Conservation (phyloP, 2,329 filamentous ascomycete genomes). For the Hypoxylon sp. region DNA sequence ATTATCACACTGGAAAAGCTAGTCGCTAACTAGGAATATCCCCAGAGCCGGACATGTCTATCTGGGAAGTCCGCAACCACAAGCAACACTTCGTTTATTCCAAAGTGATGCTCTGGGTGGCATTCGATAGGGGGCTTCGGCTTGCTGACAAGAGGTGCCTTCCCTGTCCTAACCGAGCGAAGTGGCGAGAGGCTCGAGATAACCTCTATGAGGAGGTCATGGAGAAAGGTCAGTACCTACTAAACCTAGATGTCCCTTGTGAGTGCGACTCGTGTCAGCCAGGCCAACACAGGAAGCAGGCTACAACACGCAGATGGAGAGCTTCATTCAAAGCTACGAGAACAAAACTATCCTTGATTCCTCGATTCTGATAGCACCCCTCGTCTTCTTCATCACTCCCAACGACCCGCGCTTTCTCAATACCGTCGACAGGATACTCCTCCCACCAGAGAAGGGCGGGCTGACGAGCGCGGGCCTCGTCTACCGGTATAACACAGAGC, state of each 20-base stretch:
- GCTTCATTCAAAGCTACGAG: conserved; percentile 83
- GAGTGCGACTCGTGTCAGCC: not conserved
- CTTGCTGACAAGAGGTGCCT: conserved; percentile 81
- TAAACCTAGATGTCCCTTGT: not conserved
- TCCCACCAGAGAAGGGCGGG: conserved; percentile 79
- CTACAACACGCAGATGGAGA: conserved; percentile 76
- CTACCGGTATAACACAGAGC: conserved; percentile 78
- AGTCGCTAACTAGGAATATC: conserved; percentile 28
- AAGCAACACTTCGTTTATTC: conserved; percentile 84
- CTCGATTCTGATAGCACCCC: conserved; percentile 79
- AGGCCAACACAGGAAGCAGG: conserved; percentile 56
- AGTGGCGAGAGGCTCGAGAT: conserved; percentile 77
- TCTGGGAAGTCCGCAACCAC: conserved; percentile 82
- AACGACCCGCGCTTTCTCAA: conserved; percentile 81
- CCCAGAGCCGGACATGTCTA: conserved; percentile 79
- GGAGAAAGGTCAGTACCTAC: conserved; percentile 67
- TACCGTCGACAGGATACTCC: conserved; percentile 78
- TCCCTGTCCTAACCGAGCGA: conserved; percentile 75
- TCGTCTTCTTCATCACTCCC: conserved; percentile 83
- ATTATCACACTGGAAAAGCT: too few species aligned
- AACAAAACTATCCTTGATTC: conserved; percentile 77
- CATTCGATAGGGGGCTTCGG: conserved; percentile 79
- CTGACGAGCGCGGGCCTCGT: conserved; percentile 81
- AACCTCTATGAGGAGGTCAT: conserved; percentile 80
- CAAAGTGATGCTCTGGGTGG: conserved; percentile 88